Evolutionary conservation across 176 grass and related monocot species (phyloP).

Genomic region (Neostapfia colusana): DNA sequence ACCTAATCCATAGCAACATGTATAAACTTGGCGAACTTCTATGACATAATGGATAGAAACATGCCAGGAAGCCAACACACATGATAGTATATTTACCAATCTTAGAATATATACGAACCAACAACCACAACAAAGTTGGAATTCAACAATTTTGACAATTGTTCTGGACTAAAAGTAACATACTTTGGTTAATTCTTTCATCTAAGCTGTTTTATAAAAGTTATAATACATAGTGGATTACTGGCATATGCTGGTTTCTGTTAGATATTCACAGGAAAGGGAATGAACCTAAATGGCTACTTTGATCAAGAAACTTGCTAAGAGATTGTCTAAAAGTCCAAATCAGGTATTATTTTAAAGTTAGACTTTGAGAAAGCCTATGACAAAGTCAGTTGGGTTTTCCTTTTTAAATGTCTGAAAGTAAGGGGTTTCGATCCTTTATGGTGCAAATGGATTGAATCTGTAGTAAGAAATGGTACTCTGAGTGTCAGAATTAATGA

Average conservation of each 20-base stretch:
- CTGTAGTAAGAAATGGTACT: too few relatives aligned
- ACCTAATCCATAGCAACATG: constrained; percentile 39
- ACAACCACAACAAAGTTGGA: not conserved
- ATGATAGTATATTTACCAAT: not conserved
- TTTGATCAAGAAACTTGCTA: not conserved
- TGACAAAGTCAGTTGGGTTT: too few relatives aligned
- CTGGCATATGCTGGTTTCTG: not conserved
- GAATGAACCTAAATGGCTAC: not conserved
- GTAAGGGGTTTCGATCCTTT: too few relatives aligned
- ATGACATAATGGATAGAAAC: not conserved
- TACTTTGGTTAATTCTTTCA: not conserved
- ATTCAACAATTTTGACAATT: not conserved
- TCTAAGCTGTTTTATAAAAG: not conserved
- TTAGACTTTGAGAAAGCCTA: too few relatives aligned
- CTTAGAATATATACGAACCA: not conserved
- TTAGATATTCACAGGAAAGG: not conserved
- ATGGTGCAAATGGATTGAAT: too few relatives aligned
- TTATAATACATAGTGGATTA: not conserved
- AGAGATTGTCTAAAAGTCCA: too few relatives aligned
- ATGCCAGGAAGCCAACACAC: not conserved
- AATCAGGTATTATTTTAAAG: too few relatives aligned
- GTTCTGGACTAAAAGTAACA: not conserved
- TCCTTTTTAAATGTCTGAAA: too few relatives aligned
- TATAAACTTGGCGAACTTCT: not conserved
- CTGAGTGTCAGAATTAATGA: too few relatives aligned